Conservation (phyloP, 202 grass and related monocot species). For the Dendrocalamus latiflorus region DNA sequence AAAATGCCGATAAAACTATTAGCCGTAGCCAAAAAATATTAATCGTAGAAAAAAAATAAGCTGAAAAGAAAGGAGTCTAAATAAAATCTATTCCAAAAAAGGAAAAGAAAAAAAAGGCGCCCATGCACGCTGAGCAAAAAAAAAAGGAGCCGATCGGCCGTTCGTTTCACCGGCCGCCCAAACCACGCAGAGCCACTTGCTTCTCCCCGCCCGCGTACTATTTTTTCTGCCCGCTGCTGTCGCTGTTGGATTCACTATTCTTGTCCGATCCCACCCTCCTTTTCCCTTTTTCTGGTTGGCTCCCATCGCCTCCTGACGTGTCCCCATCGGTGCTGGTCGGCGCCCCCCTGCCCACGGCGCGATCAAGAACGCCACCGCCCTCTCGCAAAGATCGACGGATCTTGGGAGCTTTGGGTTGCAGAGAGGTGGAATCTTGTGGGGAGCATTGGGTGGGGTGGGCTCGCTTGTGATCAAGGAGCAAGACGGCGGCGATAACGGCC, state of each 20-base stretch:
- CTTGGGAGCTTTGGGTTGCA: background rate
- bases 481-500: constrained; percentile 1
- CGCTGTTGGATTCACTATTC: constrained; percentile 24
- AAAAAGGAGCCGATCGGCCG: too few relatives aligned
- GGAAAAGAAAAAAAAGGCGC: too few relatives aligned
- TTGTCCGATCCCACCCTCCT: background rate
- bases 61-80: too few relatives aligned
- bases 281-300: background rate
- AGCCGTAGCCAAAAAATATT: too few relatives aligned
- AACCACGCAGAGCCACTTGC: background rate
- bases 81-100: too few relatives aligned
- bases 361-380: constrained; percentile 8
- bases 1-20: too few relatives aligned
- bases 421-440: background rate
- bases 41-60: too few relatives aligned
- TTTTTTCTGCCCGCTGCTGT: background rate
- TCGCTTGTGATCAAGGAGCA: background rate
- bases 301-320: constrained; percentile 4
- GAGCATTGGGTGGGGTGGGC: background rate
- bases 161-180: background rate
- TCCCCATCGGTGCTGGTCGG: background rate
- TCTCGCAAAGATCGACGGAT: constrained; percentile 17
- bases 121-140: background rate
- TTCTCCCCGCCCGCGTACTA: background rate
- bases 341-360: background rate